phyloP scores from a whole-genome alignment of 768 basidiomycete genomes.

The Lactifluus hygrophoroides region DNA sequence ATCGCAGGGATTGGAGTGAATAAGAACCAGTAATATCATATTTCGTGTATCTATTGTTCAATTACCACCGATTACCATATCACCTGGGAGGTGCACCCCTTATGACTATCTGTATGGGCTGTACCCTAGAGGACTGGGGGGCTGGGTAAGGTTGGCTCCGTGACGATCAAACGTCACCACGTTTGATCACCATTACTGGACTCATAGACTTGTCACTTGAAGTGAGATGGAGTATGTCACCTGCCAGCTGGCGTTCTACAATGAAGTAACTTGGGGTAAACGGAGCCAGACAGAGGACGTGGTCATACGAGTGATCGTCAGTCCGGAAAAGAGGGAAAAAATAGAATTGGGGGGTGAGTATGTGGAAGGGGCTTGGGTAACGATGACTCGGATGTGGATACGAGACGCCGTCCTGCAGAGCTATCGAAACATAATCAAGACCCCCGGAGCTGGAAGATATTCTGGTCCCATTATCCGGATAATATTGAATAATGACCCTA shows the following conservation, averaged over 20 bases:
- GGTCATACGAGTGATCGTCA: conserved; percentile 58
- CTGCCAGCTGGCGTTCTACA: conserved; percentile 48
- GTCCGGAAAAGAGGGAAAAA: neutral
- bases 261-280: conserved; percentile 53
- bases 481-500: no score
- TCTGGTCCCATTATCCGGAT: no score
- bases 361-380: no score
- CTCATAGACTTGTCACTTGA: conserved; percentile 49
- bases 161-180: conserved; percentile 52
- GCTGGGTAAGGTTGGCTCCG: conserved; percentile 37
- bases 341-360: no score
- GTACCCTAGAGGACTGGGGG: neutral
- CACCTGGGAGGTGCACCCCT: conserved; percentile 33
- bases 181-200: conserved; percentile 49
- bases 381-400: no score
- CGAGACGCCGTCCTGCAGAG: no score
- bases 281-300: conserved; percentile 48
- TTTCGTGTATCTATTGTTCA: neutral
- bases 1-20: neutral
- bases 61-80: conserved; percentile 15
- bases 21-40: conserved; percentile 16
- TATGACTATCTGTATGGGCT: conserved; percentile 5
- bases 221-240: conserved; percentile 40
- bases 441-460: no score
- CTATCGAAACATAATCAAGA: no score